These are phyloP conservation scores for Sporothrix humicola DNA, from an alignment of 2,329 filamentous ascomycete species.

Conservation along the genomic window DNA sequence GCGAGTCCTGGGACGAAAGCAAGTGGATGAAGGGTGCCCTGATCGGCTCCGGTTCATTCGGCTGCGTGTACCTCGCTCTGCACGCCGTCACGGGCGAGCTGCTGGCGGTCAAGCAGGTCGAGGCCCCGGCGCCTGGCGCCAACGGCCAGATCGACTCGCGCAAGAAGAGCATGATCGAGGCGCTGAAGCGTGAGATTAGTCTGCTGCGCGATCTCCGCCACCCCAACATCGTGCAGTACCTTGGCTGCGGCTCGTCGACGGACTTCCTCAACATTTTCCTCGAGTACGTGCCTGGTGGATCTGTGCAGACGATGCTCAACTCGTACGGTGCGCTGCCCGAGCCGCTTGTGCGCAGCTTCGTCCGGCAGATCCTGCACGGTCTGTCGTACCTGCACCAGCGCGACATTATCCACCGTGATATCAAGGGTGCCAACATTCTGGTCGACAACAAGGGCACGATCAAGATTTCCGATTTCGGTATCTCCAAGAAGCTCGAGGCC, in stretches of 20 bases:
- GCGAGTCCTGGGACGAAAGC: conserved; percentile 93
- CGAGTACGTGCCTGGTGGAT: conserved; percentile 96
- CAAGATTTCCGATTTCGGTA: conserved; percentile 99
- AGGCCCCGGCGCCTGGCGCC: conserved; percentile 78
- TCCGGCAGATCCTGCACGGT: conserved; percentile 91
- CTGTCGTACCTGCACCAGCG: conserved; percentile 90
- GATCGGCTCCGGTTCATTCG: conserved; percentile 96
- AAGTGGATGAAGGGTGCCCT: conserved; percentile 99
- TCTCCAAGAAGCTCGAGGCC: conserved; percentile 95
- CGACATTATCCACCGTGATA: conserved; percentile 97
- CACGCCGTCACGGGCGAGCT: conserved; percentile 97
- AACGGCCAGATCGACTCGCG: conserved; percentile 83
- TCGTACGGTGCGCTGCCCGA: conserved; percentile 96
- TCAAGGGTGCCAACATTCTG: conserved; percentile 98
- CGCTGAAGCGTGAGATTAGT: conserved; percentile 94
- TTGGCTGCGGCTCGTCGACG: conserved; percentile 90
- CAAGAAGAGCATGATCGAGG: conserved; percentile 98
- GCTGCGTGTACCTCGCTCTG: conserved; percentile 90
- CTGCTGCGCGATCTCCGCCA: conserved; percentile 93
- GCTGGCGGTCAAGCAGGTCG: conserved; percentile 97
- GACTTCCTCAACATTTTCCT: conserved; percentile 99
- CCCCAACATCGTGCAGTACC: conserved; percentile 96
- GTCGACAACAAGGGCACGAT: conserved; percentile 99
- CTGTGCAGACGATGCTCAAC: conserved; percentile 97
- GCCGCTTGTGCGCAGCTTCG: conserved; percentile 92